A percentile compares a stretch with the other conserved stretches of the same genome.
Evolutionary conservation across 1,139 yeast species (phyloP).

Genomic region (Wickerhamomyces sp.): DNA sequence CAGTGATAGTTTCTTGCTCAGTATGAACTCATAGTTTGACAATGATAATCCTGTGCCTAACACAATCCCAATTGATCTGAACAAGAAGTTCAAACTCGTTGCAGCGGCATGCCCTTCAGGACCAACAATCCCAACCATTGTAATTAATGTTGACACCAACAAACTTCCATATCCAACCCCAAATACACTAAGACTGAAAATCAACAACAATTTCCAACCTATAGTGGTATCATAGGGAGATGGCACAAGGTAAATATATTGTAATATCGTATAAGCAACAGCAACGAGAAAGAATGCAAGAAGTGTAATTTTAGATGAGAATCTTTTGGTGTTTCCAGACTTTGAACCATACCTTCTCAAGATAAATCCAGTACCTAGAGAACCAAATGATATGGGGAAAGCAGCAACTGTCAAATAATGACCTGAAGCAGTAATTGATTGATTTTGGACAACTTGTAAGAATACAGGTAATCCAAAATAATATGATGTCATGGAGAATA

Average conservation of each 20-base stretch:
- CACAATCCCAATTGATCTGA: slow-evolving; percentile 40
- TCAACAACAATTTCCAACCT: slow-evolving; percentile 1
- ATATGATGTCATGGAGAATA: slow-evolving; percentile 41
- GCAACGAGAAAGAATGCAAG: slow-evolving; percentile 17
- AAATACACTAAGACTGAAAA: slow-evolving; percentile 21
- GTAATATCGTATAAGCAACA: slow-evolving; percentile 12
- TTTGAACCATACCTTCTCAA: slow-evolving; percentile 20
- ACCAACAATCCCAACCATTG: slow-evolving; percentile 36
- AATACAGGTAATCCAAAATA: slow-evolving; percentile 51
- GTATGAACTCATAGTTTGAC: slow-evolving; percentile 22
- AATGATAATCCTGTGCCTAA: slow-evolving; percentile 39
- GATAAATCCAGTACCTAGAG: slow-evolving; percentile 47
- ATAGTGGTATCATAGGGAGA: background rate
- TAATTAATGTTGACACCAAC: slow-evolving; percentile 35
- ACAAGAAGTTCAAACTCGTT: slow-evolving; percentile 22
- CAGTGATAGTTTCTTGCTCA: background rate
- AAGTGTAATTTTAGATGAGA: slow-evolving; percentile 12
- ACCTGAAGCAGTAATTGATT: slow-evolving; percentile 46
- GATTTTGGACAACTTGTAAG: slow-evolving; percentile 45
- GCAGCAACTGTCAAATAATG: slow-evolving; percentile 40
- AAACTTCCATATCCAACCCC: slow-evolving; percentile 38
- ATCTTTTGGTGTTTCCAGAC: slow-evolving; percentile 1
- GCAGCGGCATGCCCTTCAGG: slow-evolving; percentile 32
- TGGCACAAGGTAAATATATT: background rate
- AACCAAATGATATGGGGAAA: slow-evolving; percentile 45